Evolutionary conservation across 75 land plant genomes (phyloP).

Genomic region (Cunninghamia lanceolata): DNA sequence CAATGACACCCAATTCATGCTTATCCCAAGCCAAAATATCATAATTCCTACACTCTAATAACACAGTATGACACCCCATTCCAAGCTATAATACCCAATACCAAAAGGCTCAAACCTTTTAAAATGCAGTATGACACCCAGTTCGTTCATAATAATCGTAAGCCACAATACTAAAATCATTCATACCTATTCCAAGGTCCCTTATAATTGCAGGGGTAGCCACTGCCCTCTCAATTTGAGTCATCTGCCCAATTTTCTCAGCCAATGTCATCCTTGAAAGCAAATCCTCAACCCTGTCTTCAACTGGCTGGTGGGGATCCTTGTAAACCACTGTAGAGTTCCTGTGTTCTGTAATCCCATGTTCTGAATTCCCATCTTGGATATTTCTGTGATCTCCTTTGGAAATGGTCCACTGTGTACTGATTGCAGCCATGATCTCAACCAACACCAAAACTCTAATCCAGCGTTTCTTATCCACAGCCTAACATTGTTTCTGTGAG

Average conservation of each 20-base stretch:
- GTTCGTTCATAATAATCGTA: neutral
- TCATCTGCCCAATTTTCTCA: slow-evolving; percentile 79
- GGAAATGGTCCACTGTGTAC: neutral
- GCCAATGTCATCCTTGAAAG: slow-evolving; percentile 53
- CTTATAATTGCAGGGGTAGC: slow-evolving; percentile 37
- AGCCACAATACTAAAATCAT: neutral
- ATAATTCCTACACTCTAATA: neutral
- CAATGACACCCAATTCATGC: neutral
- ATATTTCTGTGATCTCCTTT: neutral
- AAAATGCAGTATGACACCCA: neutral
- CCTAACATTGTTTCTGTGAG: neutral
- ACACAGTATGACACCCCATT: neutral
- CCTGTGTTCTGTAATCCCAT: neutral
- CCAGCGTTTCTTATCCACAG: neutral
- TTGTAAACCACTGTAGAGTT: slow-evolving; percentile 33
- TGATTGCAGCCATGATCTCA: slow-evolving; percentile 6
- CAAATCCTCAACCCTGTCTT: slow-evolving; percentile 46
- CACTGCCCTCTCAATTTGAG: slow-evolving; percentile 50
- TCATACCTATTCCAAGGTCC: slow-evolving; percentile 46
- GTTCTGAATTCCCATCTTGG: neutral
- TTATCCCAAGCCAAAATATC: neutral
- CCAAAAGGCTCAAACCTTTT: neutral
- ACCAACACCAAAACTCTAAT: neutral
- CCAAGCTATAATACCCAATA: neutral
- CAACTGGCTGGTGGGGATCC: slow-evolving; percentile 58